Percentiles rank a stretch among this genome's conserved stretches.
These are phyloP conservation scores for Lactarius evosmus DNA, from an alignment of 768 basidiomycete species.

Conservation along the genomic window DNA sequence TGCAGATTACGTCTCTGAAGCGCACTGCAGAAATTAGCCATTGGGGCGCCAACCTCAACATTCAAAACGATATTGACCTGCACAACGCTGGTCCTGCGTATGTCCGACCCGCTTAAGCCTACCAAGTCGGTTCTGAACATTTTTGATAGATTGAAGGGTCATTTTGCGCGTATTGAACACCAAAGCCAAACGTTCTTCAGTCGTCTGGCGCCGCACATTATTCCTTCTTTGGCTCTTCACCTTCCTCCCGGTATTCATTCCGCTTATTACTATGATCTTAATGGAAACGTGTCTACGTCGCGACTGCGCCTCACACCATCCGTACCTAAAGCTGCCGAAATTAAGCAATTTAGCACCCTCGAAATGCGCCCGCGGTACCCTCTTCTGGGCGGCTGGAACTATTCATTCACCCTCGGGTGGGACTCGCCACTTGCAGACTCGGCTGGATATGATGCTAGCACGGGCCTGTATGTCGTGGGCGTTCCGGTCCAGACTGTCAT, in stretches of 20 bases:
- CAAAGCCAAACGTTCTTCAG: conserved; percentile 74
- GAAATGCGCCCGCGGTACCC: conserved; percentile 91
- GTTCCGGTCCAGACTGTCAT: conserved; percentile 85
- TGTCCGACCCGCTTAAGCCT: conserved; percentile 35
- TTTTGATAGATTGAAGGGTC: conserved; percentile 75
- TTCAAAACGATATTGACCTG: conserved; percentile 83
- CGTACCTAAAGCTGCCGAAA: conserved; percentile 51
- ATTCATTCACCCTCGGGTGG: conserved; percentile 91
- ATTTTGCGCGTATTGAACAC: conserved; percentile 89
- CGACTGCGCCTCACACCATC: conserved; percentile 70
- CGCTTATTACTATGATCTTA: conserved; percentile 86
- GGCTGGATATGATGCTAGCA: conserved; percentile 58
- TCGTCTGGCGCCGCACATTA: conserved; percentile 60
- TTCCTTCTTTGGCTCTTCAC: conserved; percentile 70
- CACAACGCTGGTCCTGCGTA: conserved; percentile 88
- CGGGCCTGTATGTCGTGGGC: conserved; percentile 66
- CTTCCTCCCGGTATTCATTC: conserved; percentile 81
- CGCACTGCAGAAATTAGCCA: conserved; percentile 90
- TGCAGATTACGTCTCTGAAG: conserved; percentile 68
- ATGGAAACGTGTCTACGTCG: conserved; percentile 97
- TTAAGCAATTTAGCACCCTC: conserved; percentile 59
- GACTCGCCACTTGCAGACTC: conserved; percentile 82
- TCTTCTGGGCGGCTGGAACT: conserved; percentile 96
- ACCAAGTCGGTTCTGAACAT: conserved; percentile 17
- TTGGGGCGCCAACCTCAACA: conserved; percentile 94